Conservation (phyloP, 345 rosid genomes). For the Gossypium australe region DNA sequence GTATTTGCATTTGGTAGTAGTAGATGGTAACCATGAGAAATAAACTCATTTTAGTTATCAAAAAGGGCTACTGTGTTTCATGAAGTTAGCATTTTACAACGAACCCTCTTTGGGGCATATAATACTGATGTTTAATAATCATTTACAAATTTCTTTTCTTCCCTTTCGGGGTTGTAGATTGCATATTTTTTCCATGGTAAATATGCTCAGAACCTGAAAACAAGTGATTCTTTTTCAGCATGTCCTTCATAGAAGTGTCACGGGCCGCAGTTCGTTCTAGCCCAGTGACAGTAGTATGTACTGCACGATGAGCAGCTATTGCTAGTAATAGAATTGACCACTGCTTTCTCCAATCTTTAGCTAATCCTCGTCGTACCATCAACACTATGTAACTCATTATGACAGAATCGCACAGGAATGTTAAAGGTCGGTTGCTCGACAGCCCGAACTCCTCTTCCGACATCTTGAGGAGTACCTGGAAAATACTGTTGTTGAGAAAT, state of each 20-base stretch:
- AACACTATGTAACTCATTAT: constrained; percentile 6
- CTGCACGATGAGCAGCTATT: not conserved
- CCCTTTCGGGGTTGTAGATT: no score
- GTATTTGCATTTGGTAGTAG: not conserved
- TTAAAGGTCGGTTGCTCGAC: constrained; percentile 3
- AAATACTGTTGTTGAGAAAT: constrained; percentile 4
- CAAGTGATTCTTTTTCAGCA: not conserved
- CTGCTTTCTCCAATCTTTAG: not conserved
- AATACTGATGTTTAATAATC: no score
- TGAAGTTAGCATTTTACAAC: no score
- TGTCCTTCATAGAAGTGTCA: not conserved
- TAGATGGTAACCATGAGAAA: not conserved
- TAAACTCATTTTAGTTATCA: not conserved
- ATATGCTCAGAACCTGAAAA: not conserved
- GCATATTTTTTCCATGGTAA: not conserved
- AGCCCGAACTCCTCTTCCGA: constrained; percentile 15
- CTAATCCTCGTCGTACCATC: not conserved
- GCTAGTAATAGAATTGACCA: not conserved
- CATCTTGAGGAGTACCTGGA: constrained; percentile 12
- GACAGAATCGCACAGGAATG: constrained; percentile 9
- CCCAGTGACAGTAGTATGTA: not conserved
- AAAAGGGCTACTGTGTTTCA: no score
- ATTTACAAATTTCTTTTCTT: not conserved
- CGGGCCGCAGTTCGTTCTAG: no score
- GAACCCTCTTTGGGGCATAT: not conserved